phyloP scores from a whole-genome alignment of 2,329 filamentous ascomycete species.

The Ciborinia camelliae region DNA sequence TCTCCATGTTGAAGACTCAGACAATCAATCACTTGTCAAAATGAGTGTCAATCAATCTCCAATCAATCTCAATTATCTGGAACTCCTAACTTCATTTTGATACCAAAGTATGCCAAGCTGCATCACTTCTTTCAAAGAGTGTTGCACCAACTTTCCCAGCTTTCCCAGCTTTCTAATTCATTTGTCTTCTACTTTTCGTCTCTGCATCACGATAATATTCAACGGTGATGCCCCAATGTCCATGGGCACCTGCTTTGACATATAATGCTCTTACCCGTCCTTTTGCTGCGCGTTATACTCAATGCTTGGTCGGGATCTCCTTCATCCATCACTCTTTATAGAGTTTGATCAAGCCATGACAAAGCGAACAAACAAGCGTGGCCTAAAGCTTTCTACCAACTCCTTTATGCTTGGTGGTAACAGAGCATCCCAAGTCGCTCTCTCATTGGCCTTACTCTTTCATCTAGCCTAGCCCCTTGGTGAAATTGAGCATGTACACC shows the following conservation, averaged over 20 bases:
- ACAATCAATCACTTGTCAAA: slow-evolving; percentile 11
- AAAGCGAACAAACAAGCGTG: not conserved
- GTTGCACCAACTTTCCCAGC: not conserved
- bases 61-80: not conserved
- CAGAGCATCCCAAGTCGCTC: slow-evolving; percentile 3
- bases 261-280: slow-evolving; percentile 13
- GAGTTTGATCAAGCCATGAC: not conserved
- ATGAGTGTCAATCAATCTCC: slow-evolving; percentile 2
- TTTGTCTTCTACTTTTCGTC: slow-evolving; percentile 9
- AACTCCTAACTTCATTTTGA: not conserved
- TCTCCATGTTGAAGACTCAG: not conserved
- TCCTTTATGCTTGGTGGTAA: not conserved
- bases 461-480: not conserved
- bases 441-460: not conserved
- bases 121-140: not conserved
- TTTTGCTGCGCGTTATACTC: not conserved
- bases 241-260: slow-evolving; percentile 15
- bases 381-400: not conserved
- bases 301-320: not conserved
- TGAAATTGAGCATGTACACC: slow-evolving; percentile 15
- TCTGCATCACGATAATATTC: slow-evolving; percentile 23
- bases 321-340: not conserved
- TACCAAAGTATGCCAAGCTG: slow-evolving; percentile 1
- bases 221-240: slow-evolving; percentile 14
- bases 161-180: not conserved